Conservation (phyloP, 2,329 filamentous ascomycete species). For the Verticillium albo-atrum region DNA sequence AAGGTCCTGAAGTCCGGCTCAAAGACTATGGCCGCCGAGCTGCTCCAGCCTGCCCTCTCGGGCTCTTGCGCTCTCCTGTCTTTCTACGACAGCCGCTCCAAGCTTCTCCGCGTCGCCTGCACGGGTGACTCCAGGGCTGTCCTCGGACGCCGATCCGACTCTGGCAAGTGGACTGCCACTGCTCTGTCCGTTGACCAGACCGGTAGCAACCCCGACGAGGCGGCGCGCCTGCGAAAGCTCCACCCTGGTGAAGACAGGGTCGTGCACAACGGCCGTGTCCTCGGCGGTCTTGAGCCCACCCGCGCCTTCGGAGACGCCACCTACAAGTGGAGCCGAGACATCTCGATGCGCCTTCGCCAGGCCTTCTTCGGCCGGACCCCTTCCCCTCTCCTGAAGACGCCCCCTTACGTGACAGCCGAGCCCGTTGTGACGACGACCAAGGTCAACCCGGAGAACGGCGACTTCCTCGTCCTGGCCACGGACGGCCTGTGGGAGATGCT, state of each 20-base stretch:
- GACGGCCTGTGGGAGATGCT: conserved; percentile 99
- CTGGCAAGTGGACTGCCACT: conserved; percentile 89
- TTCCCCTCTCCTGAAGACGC: conserved; percentile 75
- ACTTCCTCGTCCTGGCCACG: conserved; percentile 94
- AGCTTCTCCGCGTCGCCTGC: conserved; percentile 87
- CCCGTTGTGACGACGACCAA: conserved; percentile 91
- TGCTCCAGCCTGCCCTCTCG: conserved; percentile 87
- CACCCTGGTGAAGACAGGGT: conserved; percentile 90
- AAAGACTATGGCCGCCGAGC: conserved; percentile 84
- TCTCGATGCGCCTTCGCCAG: conserved; percentile 74
- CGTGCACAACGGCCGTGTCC: conserved; percentile 80
- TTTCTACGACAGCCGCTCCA: conserved; percentile 87
- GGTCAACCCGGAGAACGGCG: conserved; percentile 81
- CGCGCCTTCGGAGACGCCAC: conserved; percentile 93
- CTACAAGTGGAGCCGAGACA: conserved; percentile 92
- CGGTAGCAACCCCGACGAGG: conserved; percentile 81
- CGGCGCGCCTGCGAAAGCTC: conserved; percentile 72
- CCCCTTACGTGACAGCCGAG: conserved; percentile 95
- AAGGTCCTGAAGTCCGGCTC: conserved; percentile 87
- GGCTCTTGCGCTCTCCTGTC: conserved; percentile 96
- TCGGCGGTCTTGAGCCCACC: conserved; percentile 88
- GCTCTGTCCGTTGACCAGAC: conserved; percentile 92
- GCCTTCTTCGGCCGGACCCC: conserved; percentile 85
- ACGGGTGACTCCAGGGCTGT: conserved; percentile 96
- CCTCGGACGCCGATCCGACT: conserved; percentile 70